Percentiles rank a stretch among this genome's conserved stretches.
Evolutionary conservation across 768 basidiomycete species (phyloP).

Genomic region (Xerocomellus intermedius): DNA sequence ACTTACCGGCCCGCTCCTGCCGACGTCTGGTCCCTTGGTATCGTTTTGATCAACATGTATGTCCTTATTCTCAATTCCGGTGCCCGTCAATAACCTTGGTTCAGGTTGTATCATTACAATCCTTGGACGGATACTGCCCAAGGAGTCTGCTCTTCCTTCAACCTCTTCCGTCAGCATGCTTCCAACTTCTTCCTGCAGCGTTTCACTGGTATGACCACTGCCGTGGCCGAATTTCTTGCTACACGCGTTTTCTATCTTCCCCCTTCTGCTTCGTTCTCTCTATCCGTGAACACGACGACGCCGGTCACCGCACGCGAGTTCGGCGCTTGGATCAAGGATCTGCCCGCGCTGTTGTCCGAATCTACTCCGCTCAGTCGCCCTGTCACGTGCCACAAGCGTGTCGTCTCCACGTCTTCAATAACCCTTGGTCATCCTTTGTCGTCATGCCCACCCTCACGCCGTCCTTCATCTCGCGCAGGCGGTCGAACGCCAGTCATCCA

Average conservation of each 20-base stretch:
- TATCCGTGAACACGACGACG: slow-evolving; percentile 23
- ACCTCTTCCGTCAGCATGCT: slow-evolving; percentile 73
- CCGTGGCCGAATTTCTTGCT: slow-evolving; percentile 87
- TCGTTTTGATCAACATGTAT: slow-evolving; percentile 97
- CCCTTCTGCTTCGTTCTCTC: slow-evolving; percentile 42
- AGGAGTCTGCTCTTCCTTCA: slow-evolving; percentile 79
- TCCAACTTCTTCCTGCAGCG: slow-evolving; percentile 85
- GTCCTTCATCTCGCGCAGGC: slow-evolving; percentile 67
- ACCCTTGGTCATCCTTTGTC: slow-evolving; percentile 65
- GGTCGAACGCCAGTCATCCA: slow-evolving; percentile 53
- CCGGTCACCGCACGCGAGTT: slow-evolving; percentile 77
- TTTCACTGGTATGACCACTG: slow-evolving; percentile 84
- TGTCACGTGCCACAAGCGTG: slow-evolving; percentile 48
- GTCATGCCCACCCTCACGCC: slow-evolving; percentile 63
- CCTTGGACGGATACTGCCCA: slow-evolving; percentile 95
- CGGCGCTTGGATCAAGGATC: slow-evolving; percentile 78
- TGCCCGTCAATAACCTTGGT: slow-evolving; percentile 3
- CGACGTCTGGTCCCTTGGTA: slow-evolving; percentile 98
- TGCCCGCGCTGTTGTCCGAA: slow-evolving; percentile 69
- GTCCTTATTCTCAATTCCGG: slow-evolving; percentile 24
- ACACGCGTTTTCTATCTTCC: slow-evolving; percentile 81
- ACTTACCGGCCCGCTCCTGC: slow-evolving; percentile 93
- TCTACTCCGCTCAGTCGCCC: slow-evolving; percentile 32
- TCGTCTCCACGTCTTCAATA: slow-evolving; percentile 53
- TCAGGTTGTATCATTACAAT: slow-evolving; percentile 94